Evolutionary conservation across 2,329 filamentous ascomycete species (phyloP), one percentile per base, ranked within the genome.

Genomic region (Pyrenophora teres): DNA sequence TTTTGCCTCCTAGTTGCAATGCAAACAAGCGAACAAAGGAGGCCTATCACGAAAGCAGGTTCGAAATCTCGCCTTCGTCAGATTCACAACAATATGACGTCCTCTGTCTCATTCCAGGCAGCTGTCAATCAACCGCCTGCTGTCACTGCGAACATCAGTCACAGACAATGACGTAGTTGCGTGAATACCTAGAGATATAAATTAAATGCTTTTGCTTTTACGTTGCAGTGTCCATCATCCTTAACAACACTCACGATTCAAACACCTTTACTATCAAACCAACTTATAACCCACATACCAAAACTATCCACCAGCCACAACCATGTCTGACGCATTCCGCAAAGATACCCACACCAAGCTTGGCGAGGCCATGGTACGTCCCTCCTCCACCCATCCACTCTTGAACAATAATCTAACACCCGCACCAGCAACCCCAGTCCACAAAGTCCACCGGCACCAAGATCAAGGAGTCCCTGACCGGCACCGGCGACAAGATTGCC

Each of bases 271-370:
- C 53, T 37, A 52, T 45, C 47, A 48, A 46, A 57, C 31, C 53
- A 55, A 63, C 56, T 50, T 65, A 69, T n/a, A 9, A 7, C 8
- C 23, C 15, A 33, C 18, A 13, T 8, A 32, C 42, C 59, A 59
- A 51, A 5, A 21, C 19, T 21, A 21, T 21, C 50, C 64, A 30
- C 52, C 50, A 56, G 69, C 64, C 73, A 82, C 63, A 70, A 85
- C 85, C 70, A 85, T 85, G 83, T 82, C 84, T 79, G 84, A 86
- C 75, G 46, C 73, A 64, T 79, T 78, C 68, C 83, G 84, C 81
- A 86, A 87, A 76, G 82, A 84, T 74, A 80, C 84, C 73, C 66
- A 72, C 62, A 68, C 76, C 75, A 81, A 85, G 81, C 74, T 78
- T 56, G 73, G 76, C 68, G 82, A 86, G 79, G 76, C 79, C 52